A percentile compares a stretch with the other conserved stretches of the same genome.
Conservation (phyloP, 768 basidiomycete species). For the Cystofilobasidium bisporidii region DNA sequence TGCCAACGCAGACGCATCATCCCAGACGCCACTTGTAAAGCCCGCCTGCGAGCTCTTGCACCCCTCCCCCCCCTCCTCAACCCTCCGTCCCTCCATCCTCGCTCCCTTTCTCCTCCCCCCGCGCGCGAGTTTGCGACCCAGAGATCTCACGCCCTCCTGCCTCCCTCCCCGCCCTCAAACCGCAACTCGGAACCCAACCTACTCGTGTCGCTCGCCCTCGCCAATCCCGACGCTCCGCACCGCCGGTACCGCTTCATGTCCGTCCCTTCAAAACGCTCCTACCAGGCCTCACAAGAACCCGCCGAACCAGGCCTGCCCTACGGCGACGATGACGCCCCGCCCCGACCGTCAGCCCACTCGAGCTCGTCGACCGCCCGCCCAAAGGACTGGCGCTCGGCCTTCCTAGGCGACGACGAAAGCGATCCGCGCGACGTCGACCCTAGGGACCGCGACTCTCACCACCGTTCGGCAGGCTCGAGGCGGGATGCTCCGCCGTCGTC, state of each 20-base stretch:
- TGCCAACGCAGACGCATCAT: not conserved
- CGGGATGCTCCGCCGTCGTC: not conserved
- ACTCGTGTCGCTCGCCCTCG: too few species aligned
- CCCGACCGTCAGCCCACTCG: not conserved
- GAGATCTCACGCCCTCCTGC: too few species aligned
- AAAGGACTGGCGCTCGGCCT: not conserved
- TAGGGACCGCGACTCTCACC: not conserved
- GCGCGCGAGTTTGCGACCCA: too few species aligned
- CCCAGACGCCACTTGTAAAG: too few species aligned
- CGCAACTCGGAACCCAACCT: too few species aligned
- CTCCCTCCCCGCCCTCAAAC: too few species aligned
- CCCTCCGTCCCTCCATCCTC: too few species aligned
- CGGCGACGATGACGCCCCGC: not conserved
- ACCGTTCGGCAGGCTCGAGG: not conserved
- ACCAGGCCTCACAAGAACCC: not conserved
- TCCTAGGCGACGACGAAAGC: not conserved
- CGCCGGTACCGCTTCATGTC: not conserved
- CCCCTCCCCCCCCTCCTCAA: too few species aligned
- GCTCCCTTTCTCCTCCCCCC: too few species aligned
- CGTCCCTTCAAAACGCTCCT: not conserved
- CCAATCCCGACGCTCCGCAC: not conserved
- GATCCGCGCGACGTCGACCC: not conserved
- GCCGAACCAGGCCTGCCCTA: not conserved
- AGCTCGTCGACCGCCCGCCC: not conserved
- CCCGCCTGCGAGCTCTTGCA: too few species aligned